Base-by-base conservation (phyloP, 805 yeast species). In the Candida berthetii region DNA sequence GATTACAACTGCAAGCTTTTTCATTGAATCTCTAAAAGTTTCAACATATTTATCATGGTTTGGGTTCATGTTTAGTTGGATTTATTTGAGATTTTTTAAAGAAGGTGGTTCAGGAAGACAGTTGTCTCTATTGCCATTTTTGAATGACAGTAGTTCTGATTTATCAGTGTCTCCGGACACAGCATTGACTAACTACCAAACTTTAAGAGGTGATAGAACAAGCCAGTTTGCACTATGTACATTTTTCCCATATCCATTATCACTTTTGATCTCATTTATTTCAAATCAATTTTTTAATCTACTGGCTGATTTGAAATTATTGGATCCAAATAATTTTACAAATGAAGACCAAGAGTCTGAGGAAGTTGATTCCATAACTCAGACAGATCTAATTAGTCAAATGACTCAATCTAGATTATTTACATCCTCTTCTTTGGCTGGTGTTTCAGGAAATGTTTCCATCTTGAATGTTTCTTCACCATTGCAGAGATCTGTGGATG, bases 101-200 rank as follows among this genome's bases (percentile, higher is more conserved):
- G 52, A 60, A 34, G 70, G 71, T 16, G 58, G 71, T 2, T 66
- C 67, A 48, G 74, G 69, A 15, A 52, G 71, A 43, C 71, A 68
- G 44, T 57, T 70, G n/a, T 64, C 67, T 38, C 39, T 69, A 35
- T 48, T 69, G n/a, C 75, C 75, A 6, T 31, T 13, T 11, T 31
- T 31, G 17, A 31, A 31, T 17, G 17, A 10, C 4, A 31, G 19
- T 16, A 31, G 15, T 11, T 10, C 17, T 15, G 34, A 15, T 31
- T 36, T 31, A 47, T 57, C 70, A 61, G 32, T 69, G 55, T 38
- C 50, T 62, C 24, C 24, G 24, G 36, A 54, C 59, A 28, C 15
- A 9, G 13, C 19, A 0, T 14, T 36, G 10, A 10, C 42, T 7
- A 31, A 31, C 9, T 31, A 15, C 17, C 17, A 31, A 16, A 31